These are phyloP conservation scores for Cerrena zonata DNA, from an alignment of 1,284 basidiomycete species.

Conservation along the genomic window DNA sequence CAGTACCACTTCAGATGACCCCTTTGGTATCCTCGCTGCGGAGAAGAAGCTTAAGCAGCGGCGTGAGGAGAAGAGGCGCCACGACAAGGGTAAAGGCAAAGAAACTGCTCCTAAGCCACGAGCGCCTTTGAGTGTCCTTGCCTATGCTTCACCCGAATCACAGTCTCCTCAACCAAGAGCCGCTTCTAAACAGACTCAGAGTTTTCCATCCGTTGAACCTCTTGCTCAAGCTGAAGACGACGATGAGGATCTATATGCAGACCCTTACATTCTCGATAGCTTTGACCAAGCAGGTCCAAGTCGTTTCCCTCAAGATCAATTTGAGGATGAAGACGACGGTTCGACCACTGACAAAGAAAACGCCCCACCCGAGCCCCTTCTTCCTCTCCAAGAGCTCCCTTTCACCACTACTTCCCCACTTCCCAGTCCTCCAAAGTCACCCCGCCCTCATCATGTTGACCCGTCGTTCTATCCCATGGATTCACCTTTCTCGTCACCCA, in stretches of 20 bases:
- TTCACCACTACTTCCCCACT: conserved; percentile 5
- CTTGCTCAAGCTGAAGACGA: conserved; percentile 16
- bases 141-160: conserved; percentile 10
- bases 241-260: conserved; percentile 22
- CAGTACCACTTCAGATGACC: conserved; percentile 27
- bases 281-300: background rate
- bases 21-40: conserved; percentile 39
- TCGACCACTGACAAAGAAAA: conserved; percentile 16
- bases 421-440: conserved; percentile 5
- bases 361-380: conserved; percentile 3
- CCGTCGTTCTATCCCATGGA: background rate
- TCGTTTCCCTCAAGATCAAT: background rate
- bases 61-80: conserved; percentile 10
- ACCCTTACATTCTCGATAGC: conserved; percentile 14
- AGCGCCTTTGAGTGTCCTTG: conserved; percentile 18
- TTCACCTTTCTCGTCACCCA: conserved; percentile 4
- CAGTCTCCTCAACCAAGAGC: conserved; percentile 12
- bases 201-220: too few species aligned
- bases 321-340: conserved; percentile 12
- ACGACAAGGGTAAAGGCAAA: background rate
- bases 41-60: conserved; percentile 34
- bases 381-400: background rate
- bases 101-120: conserved; percentile 11
- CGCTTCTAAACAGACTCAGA: conserved; percentile 4
- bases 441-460: conserved; percentile 6